These are phyloP conservation scores for Aspergillus panamensis DNA, from an alignment of 495 filamentous ascomycete genomes.

Conservation along the genomic window DNA sequence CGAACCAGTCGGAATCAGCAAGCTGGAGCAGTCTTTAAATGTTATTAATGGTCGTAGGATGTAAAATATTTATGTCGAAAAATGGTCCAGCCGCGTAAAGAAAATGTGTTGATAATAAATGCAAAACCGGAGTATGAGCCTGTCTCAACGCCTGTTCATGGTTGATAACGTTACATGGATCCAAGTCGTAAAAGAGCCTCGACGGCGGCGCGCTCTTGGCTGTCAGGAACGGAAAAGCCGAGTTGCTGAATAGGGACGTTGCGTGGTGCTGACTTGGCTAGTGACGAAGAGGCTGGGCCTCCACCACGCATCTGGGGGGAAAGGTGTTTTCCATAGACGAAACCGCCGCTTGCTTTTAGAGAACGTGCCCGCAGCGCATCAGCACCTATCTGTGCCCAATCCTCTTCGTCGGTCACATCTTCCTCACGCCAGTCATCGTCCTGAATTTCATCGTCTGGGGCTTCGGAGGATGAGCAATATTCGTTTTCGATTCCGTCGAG, in stretches of 20 bases:
- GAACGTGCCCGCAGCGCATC: conserved; percentile 75
- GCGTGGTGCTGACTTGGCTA: conserved; percentile 40
- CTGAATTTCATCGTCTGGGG: conserved; percentile 60
- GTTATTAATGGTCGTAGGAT: conserved; percentile 14
- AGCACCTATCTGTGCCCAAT: conserved; percentile 89
- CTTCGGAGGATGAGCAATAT: conserved; percentile 70
- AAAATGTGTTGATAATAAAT: conserved; percentile 3
- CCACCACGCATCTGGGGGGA: conserved; percentile 22
- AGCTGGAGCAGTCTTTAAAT: conserved; percentile 16
- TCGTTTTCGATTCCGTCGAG: conserved; percentile 67
- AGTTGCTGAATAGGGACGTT: conserved; percentile 36
- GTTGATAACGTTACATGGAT: conserved; percentile 66
- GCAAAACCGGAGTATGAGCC: conserved; percentile 8
- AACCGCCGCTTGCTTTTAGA: conserved; percentile 42
- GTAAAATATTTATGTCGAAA: conserved; percentile 14
- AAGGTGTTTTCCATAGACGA: conserved; percentile 28
- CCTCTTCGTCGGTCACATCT: conserved; percentile 93
- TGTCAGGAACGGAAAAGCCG: conserved; percentile 31
- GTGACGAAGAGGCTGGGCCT: conserved; percentile 38
- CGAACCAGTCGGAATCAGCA: conserved; percentile 24
- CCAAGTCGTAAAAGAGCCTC: conserved; percentile 81
- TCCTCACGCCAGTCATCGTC: conserved; percentile 68
- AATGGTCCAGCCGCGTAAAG: conserved; percentile 22
- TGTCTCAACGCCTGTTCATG: conserved; percentile 11
- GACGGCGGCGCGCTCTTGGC: conserved; percentile 77